A percentile compares a stretch with the other conserved stretches of the same genome.
phyloP scores from a whole-genome alignment of 2,329 filamentous ascomycete genomes.

The Colletotrichum cereale region DNA sequence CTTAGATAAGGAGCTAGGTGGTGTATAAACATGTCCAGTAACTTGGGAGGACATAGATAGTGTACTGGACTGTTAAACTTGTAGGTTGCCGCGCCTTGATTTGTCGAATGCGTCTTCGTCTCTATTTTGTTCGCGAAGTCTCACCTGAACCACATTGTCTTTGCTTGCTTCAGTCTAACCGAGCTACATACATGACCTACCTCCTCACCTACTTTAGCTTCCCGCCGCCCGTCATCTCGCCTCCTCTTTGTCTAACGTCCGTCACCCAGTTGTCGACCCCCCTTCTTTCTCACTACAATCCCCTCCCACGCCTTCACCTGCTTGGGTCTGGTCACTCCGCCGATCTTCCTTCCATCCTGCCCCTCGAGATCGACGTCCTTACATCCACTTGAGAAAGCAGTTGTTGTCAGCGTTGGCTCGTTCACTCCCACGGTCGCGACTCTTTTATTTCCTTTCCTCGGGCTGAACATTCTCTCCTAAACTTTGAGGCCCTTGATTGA shows the following conservation, averaged over 20 bases:
- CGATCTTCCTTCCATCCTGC: neutral
- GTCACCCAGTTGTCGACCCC: neutral
- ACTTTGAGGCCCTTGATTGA: neutral
- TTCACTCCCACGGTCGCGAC: neutral
- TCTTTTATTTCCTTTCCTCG: neutral
- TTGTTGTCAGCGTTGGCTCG: neutral
- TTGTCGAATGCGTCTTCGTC: neutral
- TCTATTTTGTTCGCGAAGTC: neutral
- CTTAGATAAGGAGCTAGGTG: neutral
- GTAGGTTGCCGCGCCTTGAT: neutral
- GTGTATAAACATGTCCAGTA: neutral
- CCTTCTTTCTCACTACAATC: neutral
- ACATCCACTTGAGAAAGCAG: neutral
- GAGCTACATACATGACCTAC: neutral
- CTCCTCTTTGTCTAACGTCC: neutral
- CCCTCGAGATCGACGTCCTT: constrained; percentile 4
- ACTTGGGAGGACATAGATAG: neutral
- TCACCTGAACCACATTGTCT: neutral
- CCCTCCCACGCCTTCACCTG: neutral
- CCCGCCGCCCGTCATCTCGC: neutral
- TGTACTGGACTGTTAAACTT: neutral
- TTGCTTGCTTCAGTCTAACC: neutral
- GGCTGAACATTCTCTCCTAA: neutral
- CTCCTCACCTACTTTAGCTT: constrained; percentile 19
- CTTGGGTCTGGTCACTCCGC: neutral